Conservation (phyloP, 1,284 basidiomycete species). For the Vanrija sp. region DNA sequence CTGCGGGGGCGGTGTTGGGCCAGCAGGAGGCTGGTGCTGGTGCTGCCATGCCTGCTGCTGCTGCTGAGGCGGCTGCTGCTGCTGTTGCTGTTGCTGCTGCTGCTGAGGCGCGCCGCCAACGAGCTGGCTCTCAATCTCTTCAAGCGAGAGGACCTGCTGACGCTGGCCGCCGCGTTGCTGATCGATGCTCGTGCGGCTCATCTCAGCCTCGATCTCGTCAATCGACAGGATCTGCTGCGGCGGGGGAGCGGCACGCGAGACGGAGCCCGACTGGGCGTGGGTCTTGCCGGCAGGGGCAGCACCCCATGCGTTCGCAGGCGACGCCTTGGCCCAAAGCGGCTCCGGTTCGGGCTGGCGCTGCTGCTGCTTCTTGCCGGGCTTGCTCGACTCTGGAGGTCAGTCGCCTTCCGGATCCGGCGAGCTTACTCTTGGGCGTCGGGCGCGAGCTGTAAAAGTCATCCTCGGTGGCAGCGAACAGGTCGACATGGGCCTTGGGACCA, state of each 20-base stretch:
- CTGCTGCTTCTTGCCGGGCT: constrained; percentile 18
- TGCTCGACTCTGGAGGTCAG: constrained; percentile 4
- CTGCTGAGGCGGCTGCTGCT: constrained; percentile 15
- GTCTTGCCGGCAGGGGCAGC: constrained; percentile 24
- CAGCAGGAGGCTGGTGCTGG: constrained; percentile 24
- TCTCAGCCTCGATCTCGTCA: constrained; percentile 91
- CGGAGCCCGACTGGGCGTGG: constrained; percentile 12
- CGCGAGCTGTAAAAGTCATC: constrained; percentile 47
- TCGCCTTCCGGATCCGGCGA: background rate
- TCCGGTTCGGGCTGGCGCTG: constrained; percentile 7
- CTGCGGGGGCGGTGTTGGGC: constrained; percentile 29
- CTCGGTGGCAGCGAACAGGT: constrained; percentile 48
- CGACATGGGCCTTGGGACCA: constrained; percentile 34
- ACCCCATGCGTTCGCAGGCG: constrained; percentile 50
- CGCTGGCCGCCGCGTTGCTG: constrained; percentile 12
- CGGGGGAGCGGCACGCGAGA: constrained; percentile 48
- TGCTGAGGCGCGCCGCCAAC: constrained; percentile 1
- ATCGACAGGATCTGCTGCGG: constrained; percentile 66
- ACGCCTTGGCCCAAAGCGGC: constrained; percentile 33
- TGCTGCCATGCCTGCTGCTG: constrained; percentile 18
- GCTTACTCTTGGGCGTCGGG: constrained; percentile 33
- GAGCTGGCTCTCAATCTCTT: constrained; percentile 46
- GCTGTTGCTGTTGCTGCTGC: constrained; percentile 13
- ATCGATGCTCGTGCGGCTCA: constrained; percentile 51
- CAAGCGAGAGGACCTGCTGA: constrained; percentile 39